Conservation (phyloP, 495 filamentous ascomycete genomes). For the Amniculicola lignicola region DNA sequence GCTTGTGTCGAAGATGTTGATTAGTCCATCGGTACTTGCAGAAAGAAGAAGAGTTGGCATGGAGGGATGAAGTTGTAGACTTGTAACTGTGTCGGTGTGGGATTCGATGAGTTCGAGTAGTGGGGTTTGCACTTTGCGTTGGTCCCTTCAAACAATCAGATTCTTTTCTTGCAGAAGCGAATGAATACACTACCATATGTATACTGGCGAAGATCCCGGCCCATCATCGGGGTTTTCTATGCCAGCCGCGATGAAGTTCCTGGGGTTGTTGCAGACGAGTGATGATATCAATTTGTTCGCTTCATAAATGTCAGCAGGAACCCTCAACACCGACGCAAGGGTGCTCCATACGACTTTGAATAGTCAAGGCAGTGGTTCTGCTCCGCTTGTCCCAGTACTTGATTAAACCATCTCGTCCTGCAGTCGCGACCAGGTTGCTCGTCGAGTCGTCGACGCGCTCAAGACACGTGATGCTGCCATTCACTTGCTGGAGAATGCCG, state of each 20-base stretch:
- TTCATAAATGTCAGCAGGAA: constrained; percentile 24
- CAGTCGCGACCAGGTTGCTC: constrained; percentile 50
- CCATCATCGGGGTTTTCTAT: constrained; percentile 66
- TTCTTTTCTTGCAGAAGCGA: too few species aligned
- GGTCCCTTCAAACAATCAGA: constrained; percentile 54
- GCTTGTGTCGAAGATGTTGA: constrained; percentile 77
- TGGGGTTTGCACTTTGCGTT: constrained; percentile 54
- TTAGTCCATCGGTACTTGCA: constrained; percentile 86
- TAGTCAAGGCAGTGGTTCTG: constrained; percentile 20
- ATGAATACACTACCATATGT: constrained; percentile 62
- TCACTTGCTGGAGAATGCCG: constrained; percentile 45
- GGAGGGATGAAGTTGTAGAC: constrained; percentile 66
- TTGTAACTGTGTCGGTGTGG: constrained; percentile 87
- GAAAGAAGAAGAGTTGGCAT: constrained; percentile 66
- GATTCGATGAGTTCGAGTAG: constrained; percentile 71
- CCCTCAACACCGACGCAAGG: neutral
- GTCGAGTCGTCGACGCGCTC: constrained; percentile 45
- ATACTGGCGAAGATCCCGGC: constrained; percentile 62
- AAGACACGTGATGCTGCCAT: constrained; percentile 58
- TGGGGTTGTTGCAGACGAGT: constrained; percentile 57
- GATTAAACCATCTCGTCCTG: constrained; percentile 61
- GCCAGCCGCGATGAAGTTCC: constrained; percentile 66
- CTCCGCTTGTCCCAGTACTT: constrained; percentile 56
- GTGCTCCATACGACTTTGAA: constrained; percentile 25
- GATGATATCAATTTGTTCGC: constrained; percentile 58